A percentile compares a stretch with the other conserved stretches of the same genome.
Conservation (phyloP, 257 asterid species). For the Pogostemon cablin region DNA sequence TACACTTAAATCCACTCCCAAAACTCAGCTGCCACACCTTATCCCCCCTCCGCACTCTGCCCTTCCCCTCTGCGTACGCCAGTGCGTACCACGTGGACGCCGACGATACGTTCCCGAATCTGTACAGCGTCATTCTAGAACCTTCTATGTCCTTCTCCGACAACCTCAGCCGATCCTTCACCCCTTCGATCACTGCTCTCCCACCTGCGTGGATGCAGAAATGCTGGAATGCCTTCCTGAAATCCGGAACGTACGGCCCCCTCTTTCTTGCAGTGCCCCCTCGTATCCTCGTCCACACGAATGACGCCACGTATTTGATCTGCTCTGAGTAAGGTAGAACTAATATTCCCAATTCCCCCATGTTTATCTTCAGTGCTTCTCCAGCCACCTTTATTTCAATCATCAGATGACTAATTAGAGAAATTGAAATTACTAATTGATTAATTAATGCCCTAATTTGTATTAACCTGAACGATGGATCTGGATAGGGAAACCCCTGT, state of each 20-base stretch:
- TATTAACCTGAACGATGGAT: slow-evolving; percentile 1
- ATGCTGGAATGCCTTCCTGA: slow-evolving; percentile 20
- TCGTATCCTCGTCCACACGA: slow-evolving; percentile 14
- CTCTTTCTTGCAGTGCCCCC: slow-evolving; percentile 20
- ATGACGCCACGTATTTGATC: not conserved
- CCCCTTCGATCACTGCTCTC: slow-evolving; percentile 18
- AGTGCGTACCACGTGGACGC: slow-evolving; percentile 24
- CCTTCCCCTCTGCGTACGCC: slow-evolving; percentile 19
- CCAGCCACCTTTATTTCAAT: not conserved
- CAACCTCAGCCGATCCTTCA: not conserved
- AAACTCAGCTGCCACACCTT: slow-evolving; percentile 16
- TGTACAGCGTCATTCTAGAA: slow-evolving; percentile 21
- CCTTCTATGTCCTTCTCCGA: slow-evolving; percentile 18
- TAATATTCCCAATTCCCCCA: not conserved
- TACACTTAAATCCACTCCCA: slow-evolving; percentile 27
- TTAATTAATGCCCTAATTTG: not conserved
- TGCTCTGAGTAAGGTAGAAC: slow-evolving; percentile 23
- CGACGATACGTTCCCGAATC: slow-evolving; percentile 23
- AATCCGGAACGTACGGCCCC: slow-evolving; percentile 1
- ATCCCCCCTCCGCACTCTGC: not conserved
- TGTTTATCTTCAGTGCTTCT: slow-evolving; percentile 22
- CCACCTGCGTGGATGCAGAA: slow-evolving; percentile 27
- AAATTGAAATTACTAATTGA: too few relatives aligned
- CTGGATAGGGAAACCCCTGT: slow-evolving; percentile 13
- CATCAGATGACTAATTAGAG: too few relatives aligned